phyloP scores from a whole-genome alignment of 352 stramenopile species.

The Plasmopara muralis region DNA sequence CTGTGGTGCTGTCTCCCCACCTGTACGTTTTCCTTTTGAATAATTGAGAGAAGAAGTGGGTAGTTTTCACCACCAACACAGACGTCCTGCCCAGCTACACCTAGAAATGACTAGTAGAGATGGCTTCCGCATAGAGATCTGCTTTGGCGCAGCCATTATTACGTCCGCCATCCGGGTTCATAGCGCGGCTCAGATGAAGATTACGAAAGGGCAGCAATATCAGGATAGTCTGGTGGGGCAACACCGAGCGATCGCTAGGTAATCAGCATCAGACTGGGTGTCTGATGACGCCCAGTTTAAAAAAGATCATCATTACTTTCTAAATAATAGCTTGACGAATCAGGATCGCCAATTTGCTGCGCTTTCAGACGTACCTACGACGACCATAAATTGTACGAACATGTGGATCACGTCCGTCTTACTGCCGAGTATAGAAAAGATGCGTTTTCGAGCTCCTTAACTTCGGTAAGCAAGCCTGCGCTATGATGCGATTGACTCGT shows the following conservation, averaged over 20 bases:
- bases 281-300: not conserved
- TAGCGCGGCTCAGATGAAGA: not conserved
- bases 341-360: not conserved
- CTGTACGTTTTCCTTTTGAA: not conserved
- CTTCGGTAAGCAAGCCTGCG: not conserved
- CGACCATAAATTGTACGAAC: not conserved
- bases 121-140: not conserved
- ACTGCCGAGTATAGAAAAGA: not conserved
- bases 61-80: not conserved
- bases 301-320: not conserved
- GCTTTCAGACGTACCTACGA: not conserved
- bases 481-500: not conserved
- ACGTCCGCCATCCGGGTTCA: not conserved
- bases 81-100: not conserved
- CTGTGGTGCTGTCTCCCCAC: not conserved
- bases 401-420: not conserved
- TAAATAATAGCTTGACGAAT: not conserved
- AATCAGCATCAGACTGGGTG: not conserved
- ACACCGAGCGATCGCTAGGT: not conserved
- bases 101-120: not conserved
- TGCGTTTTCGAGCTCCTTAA: not conserved
- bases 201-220: not conserved
- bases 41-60: not conserved
- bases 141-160: not conserved
- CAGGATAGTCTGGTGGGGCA: not conserved